Evolutionary conservation across 192 early-diverging fungal species (phyloP), one percentile per base, ranked within the genome.

Genomic region (Umbelopsis isabellina): DNA sequence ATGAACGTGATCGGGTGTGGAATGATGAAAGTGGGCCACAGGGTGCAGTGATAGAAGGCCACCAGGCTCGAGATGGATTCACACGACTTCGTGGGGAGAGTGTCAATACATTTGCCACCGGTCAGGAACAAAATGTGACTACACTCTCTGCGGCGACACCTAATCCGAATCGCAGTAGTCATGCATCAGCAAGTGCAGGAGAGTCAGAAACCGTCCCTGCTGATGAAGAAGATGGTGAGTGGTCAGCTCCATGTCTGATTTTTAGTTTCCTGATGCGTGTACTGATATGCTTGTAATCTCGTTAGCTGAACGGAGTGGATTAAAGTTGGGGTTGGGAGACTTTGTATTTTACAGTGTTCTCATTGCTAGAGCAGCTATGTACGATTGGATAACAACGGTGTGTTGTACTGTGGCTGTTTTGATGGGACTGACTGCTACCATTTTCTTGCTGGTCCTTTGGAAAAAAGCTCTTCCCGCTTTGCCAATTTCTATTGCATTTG

Each of bases 281-380:
- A 22, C 37, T 30, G 16, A 33, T 13, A 67, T n/a, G 4, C 61
- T 47, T 47, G n/a, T 30, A 20, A 47, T 52, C 16, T 21, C 37
- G 20, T 45, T 69, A 71, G 87, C 66, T 15, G 84, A 89, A 72
- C 68, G 85, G 53, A 83, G 84, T 22, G 94, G 94, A 41, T 68
- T 95, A 46, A 95, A 95, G 72, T 72, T 95, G n/a, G 94, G 94
- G 10, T 71, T 95, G 35, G 94, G 94, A 25, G 94, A 95, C 71
- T 95, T 95, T 86, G 94, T 95, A 7, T 95, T 95, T 73, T 95
- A 95, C 66, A 90, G 88, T 71, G 93, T 95, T 9, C 73, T 95
- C 65, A 84, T 93, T 35, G 88, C 88, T 9, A 78, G 90, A 66
- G 93, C 93, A 79, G 85, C 94, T 6, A 81, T 93, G 72, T 89